Conservation (phyloP, 1,139 yeast genomes). For the Pichia sp. region DNA sequence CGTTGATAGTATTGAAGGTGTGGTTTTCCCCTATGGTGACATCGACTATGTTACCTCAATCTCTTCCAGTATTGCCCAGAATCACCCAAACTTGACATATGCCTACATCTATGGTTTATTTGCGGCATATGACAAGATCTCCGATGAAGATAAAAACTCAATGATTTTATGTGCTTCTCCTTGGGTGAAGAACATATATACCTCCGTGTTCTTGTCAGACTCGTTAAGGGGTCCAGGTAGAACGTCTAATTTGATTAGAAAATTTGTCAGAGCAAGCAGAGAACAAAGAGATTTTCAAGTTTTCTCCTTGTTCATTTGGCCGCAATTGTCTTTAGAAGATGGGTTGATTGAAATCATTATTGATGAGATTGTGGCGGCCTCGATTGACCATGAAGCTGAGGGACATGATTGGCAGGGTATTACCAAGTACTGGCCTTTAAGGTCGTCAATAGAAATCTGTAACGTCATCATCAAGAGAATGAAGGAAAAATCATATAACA, state of each 20-base stretch:
- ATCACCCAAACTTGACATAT: constrained; percentile 54
- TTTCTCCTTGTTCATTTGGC: constrained; percentile 63
- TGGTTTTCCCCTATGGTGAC: constrained; percentile 68
- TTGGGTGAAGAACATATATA: constrained; percentile 69
- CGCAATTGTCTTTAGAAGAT: constrained; percentile 53
- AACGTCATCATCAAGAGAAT: constrained; percentile 47
- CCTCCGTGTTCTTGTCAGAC: constrained; percentile 44
- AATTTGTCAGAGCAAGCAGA: constrained; percentile 52
- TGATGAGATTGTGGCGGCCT: constrained; percentile 67
- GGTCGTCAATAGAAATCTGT: constrained; percentile 69
- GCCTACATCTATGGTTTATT: constrained; percentile 57
- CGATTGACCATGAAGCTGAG: constrained; percentile 68
- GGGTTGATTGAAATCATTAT: constrained; percentile 50
- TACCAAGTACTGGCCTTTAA: constrained; percentile 50
- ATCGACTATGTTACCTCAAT: constrained; percentile 55
- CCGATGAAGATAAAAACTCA: constrained; percentile 29
- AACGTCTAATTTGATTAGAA: constrained; percentile 54
- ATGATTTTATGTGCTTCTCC: constrained; percentile 58
- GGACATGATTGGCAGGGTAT: constrained; percentile 60
- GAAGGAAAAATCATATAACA: constrained; percentile 21
- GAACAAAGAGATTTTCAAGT: constrained; percentile 35
- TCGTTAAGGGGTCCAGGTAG: constrained; percentile 53
- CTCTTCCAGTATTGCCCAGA: constrained; percentile 47
- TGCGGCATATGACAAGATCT: constrained; percentile 40
- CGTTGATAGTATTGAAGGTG: constrained; percentile 48